Conservation (phyloP, 2,329 filamentous ascomycete genomes). For the Botrytis galanthina region DNA sequence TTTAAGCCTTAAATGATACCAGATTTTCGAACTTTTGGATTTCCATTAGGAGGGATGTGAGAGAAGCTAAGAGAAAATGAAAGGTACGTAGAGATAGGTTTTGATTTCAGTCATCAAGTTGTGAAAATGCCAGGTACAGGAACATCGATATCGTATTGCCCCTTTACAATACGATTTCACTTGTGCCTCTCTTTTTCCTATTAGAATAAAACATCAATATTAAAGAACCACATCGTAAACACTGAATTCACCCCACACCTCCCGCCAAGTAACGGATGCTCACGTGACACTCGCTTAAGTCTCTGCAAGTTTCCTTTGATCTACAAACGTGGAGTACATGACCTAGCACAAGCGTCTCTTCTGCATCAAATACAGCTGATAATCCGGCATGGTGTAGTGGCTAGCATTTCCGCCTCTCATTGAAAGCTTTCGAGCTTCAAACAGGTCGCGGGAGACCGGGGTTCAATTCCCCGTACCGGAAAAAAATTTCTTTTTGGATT, state of each 20-base stretch:
- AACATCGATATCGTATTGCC: background rate
- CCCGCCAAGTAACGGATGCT: background rate
- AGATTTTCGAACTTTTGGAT: background rate
- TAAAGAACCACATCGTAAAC: background rate
- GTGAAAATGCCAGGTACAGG: background rate
- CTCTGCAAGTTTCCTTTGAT: background rate
- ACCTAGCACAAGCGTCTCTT: fast-evolving
- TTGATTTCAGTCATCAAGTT: background rate
- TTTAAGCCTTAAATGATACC: background rate
- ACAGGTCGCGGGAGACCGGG: background rate
- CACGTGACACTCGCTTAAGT: background rate
- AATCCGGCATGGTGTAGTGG: constrained; percentile 16
- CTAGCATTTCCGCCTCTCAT: constrained; percentile 16
- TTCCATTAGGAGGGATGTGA: background rate
- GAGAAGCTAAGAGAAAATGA: background rate
- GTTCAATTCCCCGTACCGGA: constrained; percentile 13
- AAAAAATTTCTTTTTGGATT: fast-evolving
- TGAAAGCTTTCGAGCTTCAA: background rate
- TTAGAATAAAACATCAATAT: background rate
- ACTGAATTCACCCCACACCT: background rate
- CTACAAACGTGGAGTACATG: background rate
- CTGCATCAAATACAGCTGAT: background rate
- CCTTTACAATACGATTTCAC: background rate
- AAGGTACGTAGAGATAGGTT: background rate
- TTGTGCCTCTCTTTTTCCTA: background rate